Evolutionary conservation across 208 protist species (phyloP), one percentile per base, ranked within the genome.

Genomic region (Wallacemonas sp.): DNA sequence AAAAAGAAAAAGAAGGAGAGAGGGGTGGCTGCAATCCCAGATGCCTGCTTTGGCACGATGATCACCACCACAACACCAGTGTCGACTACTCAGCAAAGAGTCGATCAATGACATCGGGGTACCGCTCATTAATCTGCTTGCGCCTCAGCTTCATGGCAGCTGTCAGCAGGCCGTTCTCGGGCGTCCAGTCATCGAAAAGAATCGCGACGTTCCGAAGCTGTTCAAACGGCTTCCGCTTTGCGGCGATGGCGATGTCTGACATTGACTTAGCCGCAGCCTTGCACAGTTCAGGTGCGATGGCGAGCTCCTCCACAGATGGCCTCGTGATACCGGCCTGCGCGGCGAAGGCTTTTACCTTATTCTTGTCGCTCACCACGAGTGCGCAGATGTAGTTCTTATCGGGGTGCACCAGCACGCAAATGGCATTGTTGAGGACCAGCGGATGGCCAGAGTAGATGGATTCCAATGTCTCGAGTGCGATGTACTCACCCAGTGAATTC

Each of bases 401-500:
- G 44, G 90, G 87, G 71, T 95, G 66, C 13, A 95, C 90, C 15
- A 95, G 10, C 0, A 95, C 76, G 50, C 87, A 93, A 4, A 89
- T 59, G 21, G 80, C 76, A 66, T 92, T 91, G 36, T 79, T 78
- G 29, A 87, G 71, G 33, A 85, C 72, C 12, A 95, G 76, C 26
- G 67, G 62, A 60, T 92, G 76, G 38, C 69, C 52, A 5, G 62
- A 68, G 68, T 95, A 95, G 30, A 87, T 71, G 12, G 90, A 62
- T 57, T 95, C 87, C 0, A 98, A 73, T 13, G n/a, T 63, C 48
- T 97, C 91, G 32, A 95, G 55, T 10, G 91, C 86, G 42, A 98
- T 86, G 78, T 97, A 97, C 79, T 98, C 92, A 26, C 95, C 95
- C 13, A 91, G 76, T n/a, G 66, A 72, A 60, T 94, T 91, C 79